Percentiles rank a stretch among this genome's conserved stretches.
These are phyloP conservation scores for Yarrowia bubula DNA, from an alignment of 805 yeast species.

Conservation along the genomic window DNA sequence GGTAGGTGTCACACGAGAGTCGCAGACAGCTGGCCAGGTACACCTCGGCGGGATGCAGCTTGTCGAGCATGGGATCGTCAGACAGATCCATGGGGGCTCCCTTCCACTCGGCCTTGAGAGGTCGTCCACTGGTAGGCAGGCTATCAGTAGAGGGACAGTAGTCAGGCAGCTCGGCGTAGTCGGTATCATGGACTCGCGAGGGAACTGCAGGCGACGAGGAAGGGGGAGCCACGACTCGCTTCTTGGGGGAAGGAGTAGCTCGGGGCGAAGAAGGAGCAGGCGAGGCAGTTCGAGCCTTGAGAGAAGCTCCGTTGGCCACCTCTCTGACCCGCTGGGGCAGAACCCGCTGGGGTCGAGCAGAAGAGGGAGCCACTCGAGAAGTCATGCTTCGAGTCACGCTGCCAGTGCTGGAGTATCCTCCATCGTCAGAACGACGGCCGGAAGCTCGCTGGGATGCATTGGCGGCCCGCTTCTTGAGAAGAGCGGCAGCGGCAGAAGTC, in stretches of 20 bases:
- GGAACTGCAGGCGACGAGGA: slow-evolving; percentile 42
- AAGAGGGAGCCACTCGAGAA: not conserved
- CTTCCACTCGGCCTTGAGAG: slow-evolving; percentile 92
- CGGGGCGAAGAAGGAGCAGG: slow-evolving; percentile 7
- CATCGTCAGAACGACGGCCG: slow-evolving; percentile 1
- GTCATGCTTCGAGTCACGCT: slow-evolving; percentile 9
- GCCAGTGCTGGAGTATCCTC: slow-evolving; percentile 3
- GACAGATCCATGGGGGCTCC: slow-evolving; percentile 94
- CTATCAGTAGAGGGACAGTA: slow-evolving; percentile 69
- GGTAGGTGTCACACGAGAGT: slow-evolving; percentile 80
- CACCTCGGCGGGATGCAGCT: slow-evolving; percentile 90
- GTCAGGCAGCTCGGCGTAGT: slow-evolving; percentile 56
- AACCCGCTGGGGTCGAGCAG: slow-evolving; percentile 9
- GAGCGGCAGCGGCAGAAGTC: slow-evolving; percentile 13
- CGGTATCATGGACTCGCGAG: slow-evolving; percentile 44
- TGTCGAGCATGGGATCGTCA: slow-evolving; percentile 65
- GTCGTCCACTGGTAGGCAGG: slow-evolving; percentile 60
- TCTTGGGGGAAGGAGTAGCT: slow-evolving; percentile 26
- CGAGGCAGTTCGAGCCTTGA: not conserved
- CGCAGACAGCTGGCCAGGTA: slow-evolving; percentile 83
- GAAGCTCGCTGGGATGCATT: not conserved
- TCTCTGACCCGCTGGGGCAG: slow-evolving; percentile 18
- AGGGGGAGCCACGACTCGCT: slow-evolving; percentile 37
- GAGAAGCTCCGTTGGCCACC: slow-evolving; percentile 12
- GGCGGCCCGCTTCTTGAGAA: slow-evolving; percentile 4